phyloP scores from a whole-genome alignment of 2,329 filamentous ascomycete species.

The Alternaria sp. region DNA sequence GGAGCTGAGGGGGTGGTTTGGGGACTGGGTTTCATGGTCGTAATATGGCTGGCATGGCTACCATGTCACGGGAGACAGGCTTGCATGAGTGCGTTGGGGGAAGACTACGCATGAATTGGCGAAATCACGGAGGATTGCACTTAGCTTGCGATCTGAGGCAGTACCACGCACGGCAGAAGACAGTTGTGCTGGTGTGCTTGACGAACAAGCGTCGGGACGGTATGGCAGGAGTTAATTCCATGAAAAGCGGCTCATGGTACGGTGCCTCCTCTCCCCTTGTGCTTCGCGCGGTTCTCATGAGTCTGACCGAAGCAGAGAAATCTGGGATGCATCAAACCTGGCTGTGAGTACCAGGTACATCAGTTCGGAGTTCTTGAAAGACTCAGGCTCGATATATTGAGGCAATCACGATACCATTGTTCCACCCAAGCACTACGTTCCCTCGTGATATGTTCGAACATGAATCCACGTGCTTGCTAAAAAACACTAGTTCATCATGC shows the following conservation, averaged over 20 bases:
- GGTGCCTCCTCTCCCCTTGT: neutral
- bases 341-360: neutral
- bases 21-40: too few species aligned
- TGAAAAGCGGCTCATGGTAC: conserved; percentile 8
- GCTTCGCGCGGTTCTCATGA: neutral
- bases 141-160: too few species aligned
- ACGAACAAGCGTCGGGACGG: neutral
- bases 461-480: too few species aligned
- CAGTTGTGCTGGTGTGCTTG: neutral
- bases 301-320: conserved; percentile 15
- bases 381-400: neutral
- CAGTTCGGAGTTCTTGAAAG: too few species aligned
- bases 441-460: too few species aligned
- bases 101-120: too few species aligned
- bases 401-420: neutral
- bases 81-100: too few species aligned
- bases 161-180: too few species aligned
- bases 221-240: neutral
- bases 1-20: conserved; percentile 15
- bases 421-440: too few species aligned
- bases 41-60: too few species aligned
- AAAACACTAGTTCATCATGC: neutral
- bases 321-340: neutral
- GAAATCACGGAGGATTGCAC: too few species aligned
- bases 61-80: too few species aligned